Percentiles rank a stretch among this genome's conserved stretches.
Evolutionary conservation across 352 stramenopile genomes (phyloP).

Genomic region (Phytophthora melonis): DNA sequence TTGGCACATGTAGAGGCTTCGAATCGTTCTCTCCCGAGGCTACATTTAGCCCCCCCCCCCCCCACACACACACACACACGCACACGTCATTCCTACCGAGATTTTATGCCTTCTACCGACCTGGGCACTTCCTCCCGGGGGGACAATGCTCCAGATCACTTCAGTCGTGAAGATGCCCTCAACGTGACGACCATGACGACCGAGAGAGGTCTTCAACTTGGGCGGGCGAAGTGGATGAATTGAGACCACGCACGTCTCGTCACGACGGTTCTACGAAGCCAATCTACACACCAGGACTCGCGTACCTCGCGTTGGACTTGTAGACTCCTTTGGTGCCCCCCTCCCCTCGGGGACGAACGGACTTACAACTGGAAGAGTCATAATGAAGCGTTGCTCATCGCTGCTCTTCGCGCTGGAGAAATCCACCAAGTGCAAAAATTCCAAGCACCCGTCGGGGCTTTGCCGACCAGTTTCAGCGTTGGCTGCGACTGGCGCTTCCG

Average conservation of each 20-base stretch:
- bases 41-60: background rate
- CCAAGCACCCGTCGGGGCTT: constrained; percentile 4
- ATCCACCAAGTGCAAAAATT: constrained; percentile 12
- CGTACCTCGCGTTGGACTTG: too few relatives aligned
- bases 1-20: background rate
- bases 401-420: background rate
- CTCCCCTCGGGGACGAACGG: too few relatives aligned
- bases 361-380: background rate
- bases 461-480: constrained; percentile 7
- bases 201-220: background rate
- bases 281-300: too few relatives aligned
- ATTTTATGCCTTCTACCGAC: background rate
- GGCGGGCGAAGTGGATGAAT: too few relatives aligned
- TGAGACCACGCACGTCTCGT: too few relatives aligned
- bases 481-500: background rate
- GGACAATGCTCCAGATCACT: background rate
- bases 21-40: background rate
- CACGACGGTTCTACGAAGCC: too few relatives aligned
- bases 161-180: background rate
- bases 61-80: too few relatives aligned
- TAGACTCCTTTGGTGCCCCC: too few relatives aligned
- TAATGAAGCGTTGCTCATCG: background rate
- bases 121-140: background rate
- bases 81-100: background rate
- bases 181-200: background rate